Base-by-base conservation (phyloP, 148 eudicot species). In the Vaccinium darrowii region DNA sequence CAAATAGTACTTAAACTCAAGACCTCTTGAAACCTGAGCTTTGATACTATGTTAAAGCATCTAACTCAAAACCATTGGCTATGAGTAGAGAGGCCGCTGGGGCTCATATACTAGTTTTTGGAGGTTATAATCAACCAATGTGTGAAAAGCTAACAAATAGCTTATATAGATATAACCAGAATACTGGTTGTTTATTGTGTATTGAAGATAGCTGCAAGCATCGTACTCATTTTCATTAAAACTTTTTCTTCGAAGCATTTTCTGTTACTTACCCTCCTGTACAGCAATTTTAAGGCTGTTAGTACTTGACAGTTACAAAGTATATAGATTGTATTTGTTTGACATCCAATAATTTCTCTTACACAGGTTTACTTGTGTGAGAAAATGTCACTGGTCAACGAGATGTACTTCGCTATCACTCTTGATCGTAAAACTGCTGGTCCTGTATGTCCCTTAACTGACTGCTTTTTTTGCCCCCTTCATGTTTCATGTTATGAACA, bases 331-430 rank as follows among this genome's bases (percentile, higher is more conserved):
- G 21, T 69, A 69, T 15, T 69, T 69, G 76, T 67, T 82, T 50
- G 8, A 67, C 75, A 50, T 5, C 53, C 52, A 51, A 13, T 27
- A 67, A 27, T 67, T 74, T 3, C 73, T 52, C 56, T 81, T 36
- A 36, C 79, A 76, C 94, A 97, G 99, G 93, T 97, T 43, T 97
- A 97, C 86, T 87, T 97, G 90, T 92, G 95, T 85, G 95, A 97
- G 85, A 97, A 95, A 88, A 30, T 97, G 81, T 94, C 98, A 21
- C 89, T 97, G 87, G 91, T 91, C 82, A 97, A 97, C 83, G 98
- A 97, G 89, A 92, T 97, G 98, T 97, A 97, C 93, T 97, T 97
- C 81, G 97, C 99, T 76, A 97, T 97, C 89, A 97, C 93, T 33
- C 97, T 97, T 86, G 99, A 97, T 82, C 98, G 99, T 56, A 88